A percentile compares a stretch with the other conserved stretches of the same genome.
Conservation (phyloP, 2,329 filamentous ascomycete genomes). For the Aspergillus latus region DNA sequence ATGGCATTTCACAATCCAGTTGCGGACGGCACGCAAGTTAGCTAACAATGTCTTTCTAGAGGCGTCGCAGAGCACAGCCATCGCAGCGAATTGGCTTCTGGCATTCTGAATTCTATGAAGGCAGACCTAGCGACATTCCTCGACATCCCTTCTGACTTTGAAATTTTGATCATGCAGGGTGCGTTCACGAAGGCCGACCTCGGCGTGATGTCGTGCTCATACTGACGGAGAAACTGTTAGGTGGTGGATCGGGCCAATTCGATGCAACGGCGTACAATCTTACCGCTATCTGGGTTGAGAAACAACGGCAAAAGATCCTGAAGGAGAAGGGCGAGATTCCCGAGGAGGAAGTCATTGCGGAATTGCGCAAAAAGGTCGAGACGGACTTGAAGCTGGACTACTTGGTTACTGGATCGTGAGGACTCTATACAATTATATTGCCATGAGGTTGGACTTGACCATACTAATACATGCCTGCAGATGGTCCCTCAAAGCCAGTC, state of each 20-base stretch:
- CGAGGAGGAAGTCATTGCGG: conserved; percentile 58
- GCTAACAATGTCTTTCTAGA: conserved; percentile 16
- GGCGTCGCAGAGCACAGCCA: conserved; percentile 90
- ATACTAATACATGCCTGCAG: conserved; percentile 13
- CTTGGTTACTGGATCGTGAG: conserved; percentile 72
- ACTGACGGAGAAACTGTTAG: conserved; percentile 44
- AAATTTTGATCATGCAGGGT: conserved; percentile 73
- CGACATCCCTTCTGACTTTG: conserved; percentile 82
- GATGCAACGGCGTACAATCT: conserved; percentile 81
- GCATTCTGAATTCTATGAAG: conserved; percentile 78
- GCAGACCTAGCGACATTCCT: conserved; percentile 70
- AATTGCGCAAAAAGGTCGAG: conserved; percentile 63
- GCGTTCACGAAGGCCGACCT: conserved; percentile 20
- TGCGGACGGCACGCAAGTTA: neutral
- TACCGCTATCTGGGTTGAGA: conserved; percentile 76
- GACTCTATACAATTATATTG: neutral
- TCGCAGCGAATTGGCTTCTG: conserved; percentile 73
- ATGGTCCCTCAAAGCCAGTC: conserved; percentile 86
- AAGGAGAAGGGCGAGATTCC: conserved; percentile 47
- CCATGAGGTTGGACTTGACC: neutral
- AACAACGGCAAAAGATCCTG: conserved; percentile 56
- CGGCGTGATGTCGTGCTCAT: neutral
- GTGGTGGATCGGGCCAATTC: conserved; percentile 83
- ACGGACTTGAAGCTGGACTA: conserved; percentile 81
- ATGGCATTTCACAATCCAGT: neutral